These are phyloP conservation scores for Botrytis hyacinthi DNA, from an alignment of 2,329 filamentous ascomycete genomes.

Conservation along the genomic window DNA sequence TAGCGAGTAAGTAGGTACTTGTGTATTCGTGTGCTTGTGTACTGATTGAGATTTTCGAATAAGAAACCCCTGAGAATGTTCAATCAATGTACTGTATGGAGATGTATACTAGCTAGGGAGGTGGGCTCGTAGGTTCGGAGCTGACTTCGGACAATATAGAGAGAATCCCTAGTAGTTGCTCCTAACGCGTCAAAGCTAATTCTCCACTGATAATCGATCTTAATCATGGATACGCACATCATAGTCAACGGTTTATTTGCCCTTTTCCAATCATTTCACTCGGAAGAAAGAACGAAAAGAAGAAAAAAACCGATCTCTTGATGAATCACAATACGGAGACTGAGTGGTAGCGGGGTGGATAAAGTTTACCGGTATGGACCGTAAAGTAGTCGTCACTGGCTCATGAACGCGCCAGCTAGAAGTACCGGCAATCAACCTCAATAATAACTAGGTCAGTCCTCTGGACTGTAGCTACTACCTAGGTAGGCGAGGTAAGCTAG, in stretches of 20 bases:
- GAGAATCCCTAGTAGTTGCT: conserved; percentile 15
- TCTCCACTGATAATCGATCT: conserved; percentile 10
- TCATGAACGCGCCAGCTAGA: not conserved
- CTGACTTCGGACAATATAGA: conserved; percentile 28
- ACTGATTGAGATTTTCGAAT: not conserved
- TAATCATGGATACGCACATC: not conserved
- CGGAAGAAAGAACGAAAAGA: not conserved
- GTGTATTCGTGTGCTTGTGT: not conserved
- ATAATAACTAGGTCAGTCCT: not conserved
- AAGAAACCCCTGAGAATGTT: not conserved
- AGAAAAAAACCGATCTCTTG: not conserved
- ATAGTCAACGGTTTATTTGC: not conserved
- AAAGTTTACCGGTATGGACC: not conserved
- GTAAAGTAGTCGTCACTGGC: not conserved
- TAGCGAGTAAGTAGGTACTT: not conserved
- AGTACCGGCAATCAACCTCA: conserved; percentile 11
- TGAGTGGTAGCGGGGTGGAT: not conserved
- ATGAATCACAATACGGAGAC: not conserved
- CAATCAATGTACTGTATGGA: not conserved
- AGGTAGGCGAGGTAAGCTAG: not conserved
- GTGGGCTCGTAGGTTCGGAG: conserved; percentile 12
- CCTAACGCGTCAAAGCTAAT: conserved; percentile 21
- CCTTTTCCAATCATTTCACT: not conserved
- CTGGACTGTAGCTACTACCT: not conserved
- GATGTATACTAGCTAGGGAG: not conserved